Percentiles rank a stretch among this genome's conserved stretches.
These are phyloP conservation scores for Trichoderma erinaceum DNA, from an alignment of 495 filamentous ascomycete genomes.

Conservation along the genomic window DNA sequence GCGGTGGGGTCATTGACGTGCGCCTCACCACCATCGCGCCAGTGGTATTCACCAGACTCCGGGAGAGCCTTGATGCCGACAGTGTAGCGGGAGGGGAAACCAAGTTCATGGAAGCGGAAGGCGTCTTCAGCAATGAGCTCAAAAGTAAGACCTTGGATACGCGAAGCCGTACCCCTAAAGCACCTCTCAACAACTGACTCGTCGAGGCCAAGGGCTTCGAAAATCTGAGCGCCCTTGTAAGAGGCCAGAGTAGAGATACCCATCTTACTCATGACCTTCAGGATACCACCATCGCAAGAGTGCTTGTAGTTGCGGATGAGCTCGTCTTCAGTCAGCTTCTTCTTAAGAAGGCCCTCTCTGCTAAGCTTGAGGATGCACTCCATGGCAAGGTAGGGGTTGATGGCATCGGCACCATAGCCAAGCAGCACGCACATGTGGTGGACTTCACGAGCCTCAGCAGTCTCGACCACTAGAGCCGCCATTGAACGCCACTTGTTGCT, in stretches of 20 bases:
- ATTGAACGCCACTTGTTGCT: constrained; percentile 93
- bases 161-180: constrained; percentile 92
- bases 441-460: constrained; percentile 94
- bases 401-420: constrained; percentile 91
- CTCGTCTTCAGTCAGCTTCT: constrained; percentile 74
- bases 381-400: constrained; percentile 95
- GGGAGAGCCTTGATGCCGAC: constrained; percentile 75
- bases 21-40: constrained; percentile 97
- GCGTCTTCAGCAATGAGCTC: constrained; percentile 95
- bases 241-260: constrained; percentile 96
- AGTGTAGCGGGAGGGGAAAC: constrained; percentile 79
- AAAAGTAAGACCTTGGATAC: constrained; percentile 93
- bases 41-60: constrained; percentile 98
- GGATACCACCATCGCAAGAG: constrained; percentile 93
- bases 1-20: constrained; percentile 94
- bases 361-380: constrained; percentile 99
- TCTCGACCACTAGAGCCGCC: constrained; percentile 85
- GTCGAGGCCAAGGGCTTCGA: constrained; percentile 96
- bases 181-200: constrained; percentile 93
- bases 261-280: constrained; percentile 99
- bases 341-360: constrained; percentile 88
- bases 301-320: constrained; percentile 97
- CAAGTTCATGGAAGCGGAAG: constrained; percentile 93
- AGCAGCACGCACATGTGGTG: constrained; percentile 98
- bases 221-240: constrained; percentile 99